Base-by-base conservation (phyloP, 169 alveolate species). In the Plasmodium vinckei region DNA sequence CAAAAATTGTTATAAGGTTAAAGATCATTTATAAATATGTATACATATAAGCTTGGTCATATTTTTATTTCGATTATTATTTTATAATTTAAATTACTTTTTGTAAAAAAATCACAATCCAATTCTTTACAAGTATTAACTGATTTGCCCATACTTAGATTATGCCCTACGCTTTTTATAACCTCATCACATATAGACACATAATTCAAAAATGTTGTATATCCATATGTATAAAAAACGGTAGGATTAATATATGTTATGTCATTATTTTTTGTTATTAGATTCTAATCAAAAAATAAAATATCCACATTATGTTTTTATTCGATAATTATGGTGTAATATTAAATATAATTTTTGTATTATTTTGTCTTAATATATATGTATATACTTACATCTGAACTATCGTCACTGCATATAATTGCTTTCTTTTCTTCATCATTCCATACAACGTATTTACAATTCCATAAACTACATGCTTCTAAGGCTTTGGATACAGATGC, bases 171-270 rank as follows among this genome's bases (percentile, higher is more conserved):
- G 12, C 65, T 19, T 44, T 87, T 87, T 59, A 73, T 39, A 72
- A 70, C 67, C n/a, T 71, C 25, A 51, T 87, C 88, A 64, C 92
- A 87, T 49, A 87, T 60, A 33, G 92, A 63, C 92, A 87, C 67
- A n/a, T 87, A 87, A 65, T 87, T 87, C 64, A 87, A 56, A 51
- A 87, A 87, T 5, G 82, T 68, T 15, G 87, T 65, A 42, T 87
- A 70, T 64, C 92, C 92, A 65, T 69, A 15, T 15, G 90, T 82
- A 33, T 67, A 82, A 65, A 82, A 82, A 68, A 44, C 21, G 56
- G 42, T 71, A 10, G 90, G 90, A 60, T 82, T 67, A 70, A 82
- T 82, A 68, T 82, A 82, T 15, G 84, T 82, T 54, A 82, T 13
- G 25, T 54, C 47, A 27, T 69, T 56, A 23, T 67, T 82, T 61